phyloP scores from a whole-genome alignment of 768 basidiomycete genomes.

The Auriscalpium vulgare region DNA sequence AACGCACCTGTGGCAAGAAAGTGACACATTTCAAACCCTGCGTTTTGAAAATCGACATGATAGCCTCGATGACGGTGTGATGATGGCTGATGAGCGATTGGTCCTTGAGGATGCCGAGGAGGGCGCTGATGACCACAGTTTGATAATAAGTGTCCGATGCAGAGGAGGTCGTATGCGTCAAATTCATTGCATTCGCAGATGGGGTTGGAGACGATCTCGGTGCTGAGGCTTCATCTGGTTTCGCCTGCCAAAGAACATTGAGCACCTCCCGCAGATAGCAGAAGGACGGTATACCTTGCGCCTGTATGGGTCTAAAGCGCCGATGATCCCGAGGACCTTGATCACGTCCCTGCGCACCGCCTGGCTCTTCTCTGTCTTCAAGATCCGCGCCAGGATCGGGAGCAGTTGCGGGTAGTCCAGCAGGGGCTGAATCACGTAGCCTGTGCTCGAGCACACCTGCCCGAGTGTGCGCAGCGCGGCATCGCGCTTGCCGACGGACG shows the following conservation, averaged over 20 bases:
- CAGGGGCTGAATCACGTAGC: conserved; percentile 87
- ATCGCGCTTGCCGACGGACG: conserved; percentile 81
- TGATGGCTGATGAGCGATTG: conserved; percentile 80
- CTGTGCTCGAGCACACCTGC: conserved; percentile 91
- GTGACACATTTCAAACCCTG: conserved; percentile 94
- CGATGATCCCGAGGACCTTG: conserved; percentile 91
- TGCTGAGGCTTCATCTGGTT: conserved; percentile 52
- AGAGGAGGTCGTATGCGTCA: conserved; percentile 52
- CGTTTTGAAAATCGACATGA: conserved; percentile 98
- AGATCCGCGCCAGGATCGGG: conserved; percentile 74
- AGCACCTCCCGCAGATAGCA: too few species aligned
- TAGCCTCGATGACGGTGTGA: conserved; percentile 90
- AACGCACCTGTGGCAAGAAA: conserved; percentile 80
- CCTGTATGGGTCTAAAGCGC: conserved; percentile 92
- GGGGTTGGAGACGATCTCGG: conserved; percentile 39
- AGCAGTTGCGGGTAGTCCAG: conserved; percentile 88
- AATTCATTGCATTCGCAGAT: conserved; percentile 56
- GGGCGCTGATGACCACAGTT: conserved; percentile 84
- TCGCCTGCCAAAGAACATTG: conserved; percentile 28
- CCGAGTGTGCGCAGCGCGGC: conserved; percentile 92
- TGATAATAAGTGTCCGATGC: conserved; percentile 95
- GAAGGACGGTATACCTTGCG: conserved; percentile 59
- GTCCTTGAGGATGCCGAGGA: conserved; percentile 84
- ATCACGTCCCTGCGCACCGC: conserved; percentile 81
- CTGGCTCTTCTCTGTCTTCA: conserved; percentile 71